A percentile compares a stretch with the other conserved stretches of the same genome.
Evolutionary conservation across 768 basidiomycete genomes (phyloP).

Genomic region (Tephrocybe sp.): DNA sequence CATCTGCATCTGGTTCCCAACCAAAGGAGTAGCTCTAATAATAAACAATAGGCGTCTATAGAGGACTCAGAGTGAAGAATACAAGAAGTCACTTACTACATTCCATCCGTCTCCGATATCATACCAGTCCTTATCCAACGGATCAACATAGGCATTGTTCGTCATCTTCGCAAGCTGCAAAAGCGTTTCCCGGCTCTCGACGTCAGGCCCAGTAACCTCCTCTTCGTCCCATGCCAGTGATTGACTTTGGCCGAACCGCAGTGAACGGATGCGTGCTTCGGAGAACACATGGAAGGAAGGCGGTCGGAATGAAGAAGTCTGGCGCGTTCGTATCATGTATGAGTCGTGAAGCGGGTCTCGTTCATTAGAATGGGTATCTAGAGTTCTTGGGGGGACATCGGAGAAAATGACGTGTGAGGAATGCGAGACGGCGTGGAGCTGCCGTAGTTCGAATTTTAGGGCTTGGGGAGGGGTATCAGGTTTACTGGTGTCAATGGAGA

Average conservation of each 20-base stretch:
- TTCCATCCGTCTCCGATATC: slow-evolving; percentile 67
- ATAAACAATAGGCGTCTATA: neutral
- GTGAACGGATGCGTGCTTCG: slow-evolving; percentile 42
- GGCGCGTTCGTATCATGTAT: slow-evolving; percentile 37
- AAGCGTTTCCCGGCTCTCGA: slow-evolving; percentile 72
- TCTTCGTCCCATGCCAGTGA: slow-evolving; percentile 69
- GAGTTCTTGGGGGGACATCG: slow-evolving; percentile 31
- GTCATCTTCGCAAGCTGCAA: slow-evolving; percentile 92
- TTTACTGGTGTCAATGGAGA: slow-evolving; percentile 15
- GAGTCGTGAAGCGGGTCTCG: slow-evolving; percentile 14
- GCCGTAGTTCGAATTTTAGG: slow-evolving; percentile 56
- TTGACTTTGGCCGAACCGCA: slow-evolving; percentile 43
- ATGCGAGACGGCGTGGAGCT: slow-evolving; percentile 54
- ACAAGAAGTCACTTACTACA: slow-evolving; percentile 29
- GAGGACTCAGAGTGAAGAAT: neutral
- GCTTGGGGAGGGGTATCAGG: slow-evolving; percentile 4
- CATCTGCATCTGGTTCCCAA: slow-evolving; percentile 87
- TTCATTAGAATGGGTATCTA: slow-evolving; percentile 4
- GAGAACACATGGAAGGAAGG: slow-evolving; percentile 43
- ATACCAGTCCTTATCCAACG: slow-evolving; percentile 72
- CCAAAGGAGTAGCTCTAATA: slow-evolving; percentile 80
- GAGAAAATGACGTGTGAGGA: slow-evolving; percentile 53
- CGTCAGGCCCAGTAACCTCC: slow-evolving; percentile 71
- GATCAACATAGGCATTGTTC: slow-evolving; percentile 81
- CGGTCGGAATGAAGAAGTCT: slow-evolving; percentile 38